A percentile compares a stretch with the other conserved stretches of the same genome.
These are phyloP conservation scores for Spathaspora arborariae DNA, from an alignment of 805 yeast genomes.

Conservation along the genomic window DNA sequence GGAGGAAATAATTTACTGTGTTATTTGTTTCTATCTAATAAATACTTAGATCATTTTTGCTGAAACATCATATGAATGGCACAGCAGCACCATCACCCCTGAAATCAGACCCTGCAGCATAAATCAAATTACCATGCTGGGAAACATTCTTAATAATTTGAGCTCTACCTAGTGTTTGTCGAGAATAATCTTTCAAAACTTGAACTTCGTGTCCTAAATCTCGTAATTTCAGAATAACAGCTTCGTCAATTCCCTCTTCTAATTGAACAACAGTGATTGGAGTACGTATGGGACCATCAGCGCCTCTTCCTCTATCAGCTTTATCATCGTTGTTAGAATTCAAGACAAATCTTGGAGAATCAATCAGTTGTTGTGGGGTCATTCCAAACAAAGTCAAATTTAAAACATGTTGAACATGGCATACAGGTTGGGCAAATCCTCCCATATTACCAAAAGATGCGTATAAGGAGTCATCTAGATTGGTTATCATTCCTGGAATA, in stretches of 20 bases:
- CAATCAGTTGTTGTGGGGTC: constrained; percentile 70
- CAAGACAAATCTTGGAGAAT: constrained; percentile 70
- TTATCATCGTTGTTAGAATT: constrained; percentile 45
- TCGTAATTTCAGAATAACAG: constrained; percentile 43
- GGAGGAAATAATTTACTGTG: too few species aligned
- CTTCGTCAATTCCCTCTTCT: constrained; percentile 59
- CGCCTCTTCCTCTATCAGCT: constrained; percentile 52
- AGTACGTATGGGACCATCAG: constrained; percentile 62
- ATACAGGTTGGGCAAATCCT: constrained; percentile 83
- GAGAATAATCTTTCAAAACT: constrained; percentile 36
- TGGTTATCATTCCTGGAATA: constrained; percentile 76
- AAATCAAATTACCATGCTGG: constrained; percentile 41
- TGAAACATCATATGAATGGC: constrained; percentile 26
- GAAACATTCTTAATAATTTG: constrained; percentile 59
- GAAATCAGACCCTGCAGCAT: constrained; percentile 72
- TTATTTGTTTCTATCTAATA: neutral
- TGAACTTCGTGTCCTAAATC: constrained; percentile 56
- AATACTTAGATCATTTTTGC: neutral
- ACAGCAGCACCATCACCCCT: constrained; percentile 84
- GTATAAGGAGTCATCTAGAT: constrained; percentile 41
- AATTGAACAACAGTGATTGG: constrained; percentile 55
- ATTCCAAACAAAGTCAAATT: constrained; percentile 61
- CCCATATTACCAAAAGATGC: constrained; percentile 85
- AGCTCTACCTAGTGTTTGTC: constrained; percentile 61
- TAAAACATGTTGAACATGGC: constrained; percentile 73